These are phyloP conservation scores for Ramicandelaber brevisporus DNA, from an alignment of 192 early-diverging fungal species.

Conservation along the genomic window DNA sequence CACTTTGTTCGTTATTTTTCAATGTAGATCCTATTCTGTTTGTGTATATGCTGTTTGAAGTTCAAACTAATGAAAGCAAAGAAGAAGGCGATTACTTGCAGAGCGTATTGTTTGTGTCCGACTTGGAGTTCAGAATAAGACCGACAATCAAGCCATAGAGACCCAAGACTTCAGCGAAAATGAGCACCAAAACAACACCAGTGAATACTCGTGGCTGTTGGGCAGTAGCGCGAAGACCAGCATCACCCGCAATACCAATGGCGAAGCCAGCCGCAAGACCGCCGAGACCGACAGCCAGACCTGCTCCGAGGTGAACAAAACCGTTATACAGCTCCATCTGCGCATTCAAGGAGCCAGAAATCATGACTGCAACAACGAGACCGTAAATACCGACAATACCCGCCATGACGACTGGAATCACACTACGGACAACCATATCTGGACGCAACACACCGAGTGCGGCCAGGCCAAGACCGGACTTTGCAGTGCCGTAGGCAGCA, in stretches of 20 bases:
- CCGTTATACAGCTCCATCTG: slow-evolving; percentile 42
- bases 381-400: slow-evolving; percentile 99
- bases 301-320: slow-evolving; percentile 59
- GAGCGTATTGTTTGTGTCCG: too few species aligned
- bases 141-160: slow-evolving; percentile 70
- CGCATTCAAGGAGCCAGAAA: slow-evolving; percentile 49
- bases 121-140: slow-evolving; percentile 65
- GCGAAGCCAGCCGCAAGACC: slow-evolving; percentile 79
- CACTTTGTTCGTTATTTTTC: too few species aligned
- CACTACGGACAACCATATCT: slow-evolving; percentile 64
- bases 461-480: slow-evolving; percentile 70
- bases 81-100: too few species aligned
- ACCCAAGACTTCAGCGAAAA: slow-evolving; percentile 74
- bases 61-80: too few species aligned
- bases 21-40: too few species aligned
- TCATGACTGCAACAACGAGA: slow-evolving; percentile 83
- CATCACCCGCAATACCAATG: slow-evolving; percentile 75
- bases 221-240: slow-evolving; percentile 56
- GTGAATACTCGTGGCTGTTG: slow-evolving; percentile 63
- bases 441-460: slow-evolving; percentile 69
- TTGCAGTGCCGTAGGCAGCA: slow-evolving; percentile 80
- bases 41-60: too few species aligned
- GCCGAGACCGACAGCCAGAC: slow-evolving; percentile 53
- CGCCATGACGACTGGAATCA: slow-evolving; percentile 90
- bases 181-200: slow-evolving; percentile 66